Base-by-base conservation (phyloP, 176 grass and related monocot species). In the Aegilops umbellulata region DNA sequence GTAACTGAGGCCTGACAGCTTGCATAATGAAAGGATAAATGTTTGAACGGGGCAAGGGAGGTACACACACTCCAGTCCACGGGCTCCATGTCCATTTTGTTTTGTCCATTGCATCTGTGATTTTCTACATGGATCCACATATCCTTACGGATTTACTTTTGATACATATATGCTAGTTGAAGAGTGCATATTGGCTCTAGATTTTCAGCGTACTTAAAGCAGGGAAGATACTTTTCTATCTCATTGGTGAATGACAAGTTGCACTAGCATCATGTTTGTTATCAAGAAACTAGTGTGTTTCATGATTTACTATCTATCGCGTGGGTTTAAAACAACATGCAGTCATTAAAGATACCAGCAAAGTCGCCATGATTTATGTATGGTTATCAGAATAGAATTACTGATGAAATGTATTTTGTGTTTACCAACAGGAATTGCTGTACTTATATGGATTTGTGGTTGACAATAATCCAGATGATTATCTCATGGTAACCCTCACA, bases 391-490 rank as follows among this genome's bases (percentile, higher is more conserved):
- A 55, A 63, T 1, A 73, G 16, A 49, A 23, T 62, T 81, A 75
- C 64, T 85, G 75, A 89, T 31, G 32, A 70, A 51, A 36, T 84
- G 10, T 51, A 74, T 22, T 80, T 78, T 82, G 68, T 86, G 24
- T 92, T 87, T 87, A 35, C 53, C 67, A 31, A 14, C 95, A 95
- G 95, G 95, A 98, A 87, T 60, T 95, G 26, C 79, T 98, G 20
- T 98, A 98, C 85, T 93, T 95, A 30, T 98, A 98, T 73, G 96
- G 96, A 89, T 98, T 95, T 86, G 91, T 98, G 42, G 46, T 94
- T 80, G 96, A 95, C 69, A 92, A 94, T 44, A 98, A 98, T 80
- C 87, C 90, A 80, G 93, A 98, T 86, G 93, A 98, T 87, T 98
- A 86, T 94, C 93, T 98, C 65, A 97, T 97, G 92, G 94, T 97